Evolutionary conservation across 257 asterid genomes (phyloP), one percentile per base, ranked within the genome.

Genomic region (Ocimum tenuiflorum): DNA sequence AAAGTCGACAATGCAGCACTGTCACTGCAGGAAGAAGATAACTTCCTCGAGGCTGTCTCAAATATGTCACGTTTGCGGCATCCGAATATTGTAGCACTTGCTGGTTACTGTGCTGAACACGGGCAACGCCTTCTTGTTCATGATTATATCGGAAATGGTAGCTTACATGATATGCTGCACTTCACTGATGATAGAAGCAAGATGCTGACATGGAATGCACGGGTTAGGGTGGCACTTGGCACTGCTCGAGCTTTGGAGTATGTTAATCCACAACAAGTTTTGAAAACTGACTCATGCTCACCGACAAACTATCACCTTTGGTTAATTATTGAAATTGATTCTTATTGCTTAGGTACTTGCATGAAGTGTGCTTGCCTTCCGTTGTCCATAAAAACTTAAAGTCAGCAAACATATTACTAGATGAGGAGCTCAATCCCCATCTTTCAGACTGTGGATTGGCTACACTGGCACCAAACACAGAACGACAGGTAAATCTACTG

Each of bases 221-320:
- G 99, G 31, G 92, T 94, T 69, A 86, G 90, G 85, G 91, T 90
- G 49, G 95, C 97, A 50, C 97, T 94, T 72, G 99, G 99, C 78
- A 86, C 96, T 48, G 96, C 99, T 78, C 83, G 99, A 78, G 99
- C 99, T 66, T 79, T 94, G 63, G 99, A 94, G 99, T 94, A 90
- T 60, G 95, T 71, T 47, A 58, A 22, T 13, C 53, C 62, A 19
- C 45, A 50, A 48, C 20, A 46, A 46, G 23, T 59, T 79, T 39
- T 64, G 12, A 24, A 19, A 50, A 19, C 47, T 14, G 24, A 8
- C 36, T 35, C 45, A 15, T 53, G 27, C 60, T 8, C 36, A 13
- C 22, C 27, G 27, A 22, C 49, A 29, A 63, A 31, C 19, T 3
- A 31, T 19, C 33, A 20, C 73, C 43, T 20, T 46, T 43, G 48